A percentile compares a stretch with the other conserved stretches of the same genome.
phyloP scores from a whole-genome alignment of 2,329 filamentous ascomycete species.

The Cytospora chrysosperma region DNA sequence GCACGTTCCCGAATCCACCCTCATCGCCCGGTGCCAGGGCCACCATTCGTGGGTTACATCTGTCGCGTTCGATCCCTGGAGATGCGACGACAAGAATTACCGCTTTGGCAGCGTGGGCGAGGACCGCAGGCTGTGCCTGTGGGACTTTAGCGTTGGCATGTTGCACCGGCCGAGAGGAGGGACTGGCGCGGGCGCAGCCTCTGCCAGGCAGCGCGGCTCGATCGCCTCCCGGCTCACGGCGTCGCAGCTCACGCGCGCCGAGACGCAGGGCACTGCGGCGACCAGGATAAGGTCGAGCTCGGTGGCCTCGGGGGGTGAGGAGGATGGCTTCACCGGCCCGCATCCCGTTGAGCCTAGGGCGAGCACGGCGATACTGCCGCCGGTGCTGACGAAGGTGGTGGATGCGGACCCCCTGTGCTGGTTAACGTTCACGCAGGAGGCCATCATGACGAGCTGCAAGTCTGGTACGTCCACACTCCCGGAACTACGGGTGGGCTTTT shows the following conservation, averaged over 20 bases:
- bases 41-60: slow-evolving; percentile 95
- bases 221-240: slow-evolving; percentile 50
- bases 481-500: background rate
- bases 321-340: slow-evolving; percentile 51
- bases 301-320: slow-evolving; percentile 51
- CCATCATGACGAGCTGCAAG: slow-evolving; percentile 89
- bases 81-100: slow-evolving; percentile 93
- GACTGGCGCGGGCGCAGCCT: slow-evolving; percentile 36
- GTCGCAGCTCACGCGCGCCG: slow-evolving; percentile 50
- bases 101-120: slow-evolving; percentile 95
- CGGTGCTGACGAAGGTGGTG: slow-evolving; percentile 83
- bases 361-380: slow-evolving; percentile 81
- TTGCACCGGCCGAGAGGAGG: slow-evolving; percentile 76
- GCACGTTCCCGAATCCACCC: slow-evolving; percentile 77
- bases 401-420: slow-evolving; percentile 86
- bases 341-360: slow-evolving; percentile 85
- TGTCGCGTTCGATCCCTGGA: slow-evolving; percentile 94
- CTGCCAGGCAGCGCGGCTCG: slow-evolving; percentile 55
- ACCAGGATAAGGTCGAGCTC: slow-evolving; percentile 71
- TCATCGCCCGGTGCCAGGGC: slow-evolving; percentile 90
- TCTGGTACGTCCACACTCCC: slow-evolving; percentile 62
- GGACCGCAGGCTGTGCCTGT: slow-evolving; percentile 84
- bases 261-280: slow-evolving; percentile 60
- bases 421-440: slow-evolving; percentile 90
- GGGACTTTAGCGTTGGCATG: slow-evolving; percentile 98